Evolutionary conservation across 228 moss, liverwort and hornwort species (phyloP), one percentile per base, ranked within the genome.

Genomic region (Sphagnum fallax): DNA sequence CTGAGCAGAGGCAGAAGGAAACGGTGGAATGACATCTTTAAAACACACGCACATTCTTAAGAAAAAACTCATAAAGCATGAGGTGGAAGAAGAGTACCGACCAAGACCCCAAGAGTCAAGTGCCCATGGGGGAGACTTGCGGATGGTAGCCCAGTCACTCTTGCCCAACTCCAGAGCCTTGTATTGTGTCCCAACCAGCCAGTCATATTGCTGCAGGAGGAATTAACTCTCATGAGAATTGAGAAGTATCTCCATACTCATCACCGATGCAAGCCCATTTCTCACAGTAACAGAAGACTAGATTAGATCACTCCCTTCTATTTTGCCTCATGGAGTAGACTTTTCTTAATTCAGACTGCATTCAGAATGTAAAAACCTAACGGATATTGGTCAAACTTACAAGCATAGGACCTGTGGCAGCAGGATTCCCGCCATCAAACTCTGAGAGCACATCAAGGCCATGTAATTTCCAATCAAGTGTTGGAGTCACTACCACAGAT

Each of bases 81-180:
- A 32, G 32, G 32, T 32, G 32, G 32, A 32, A 32, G 32, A 32
- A 32, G 32, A 32, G 32, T 55, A 84, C 89, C 76, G 75, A 96
- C 95, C 95, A 71, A 96, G 88, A 63, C 95, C 95, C 95, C 95
- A 96, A 4, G 95, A 92, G 69, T 96, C 95, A 65, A 84, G 77
- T 67, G 95, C 92, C 95, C 95, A 96, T 15, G 95, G 84, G 64
- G 95, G 89, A 67, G 95, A 92, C 72, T 91, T 96, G 63, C 95
- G 87, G 66, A 96, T 88, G 15, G 81, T 74, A 65, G 86, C 72
- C 95, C 95, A 96, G 69, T 96, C 95, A 71, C 85, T 86, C 81
- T 96, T 92, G 59, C 90, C 92, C 69, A 96, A 73, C 76, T 96
- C 95, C 74, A 88, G 80, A 59, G 90, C 78, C 71, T 96, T 96